Evolutionary conservation across 805 yeast genomes (phyloP).

Genomic region (Blastobotrys parvus): DNA sequence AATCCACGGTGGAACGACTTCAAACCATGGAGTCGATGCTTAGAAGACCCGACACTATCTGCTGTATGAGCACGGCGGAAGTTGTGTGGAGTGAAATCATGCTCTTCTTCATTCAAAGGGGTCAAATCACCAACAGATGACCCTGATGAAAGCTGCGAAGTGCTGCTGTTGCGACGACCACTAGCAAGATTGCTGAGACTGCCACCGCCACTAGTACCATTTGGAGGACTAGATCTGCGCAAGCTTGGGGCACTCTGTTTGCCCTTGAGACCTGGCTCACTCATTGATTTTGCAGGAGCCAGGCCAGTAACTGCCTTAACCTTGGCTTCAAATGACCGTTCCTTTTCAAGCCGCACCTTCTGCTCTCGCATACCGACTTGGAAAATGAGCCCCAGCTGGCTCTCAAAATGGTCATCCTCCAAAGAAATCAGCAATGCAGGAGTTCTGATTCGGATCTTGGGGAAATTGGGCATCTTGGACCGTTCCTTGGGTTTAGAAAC

Average conservation of each 20-base stretch:
- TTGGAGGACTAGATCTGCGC: neutral
- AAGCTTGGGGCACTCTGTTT: constrained; percentile 3
- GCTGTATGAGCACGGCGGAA: neutral
- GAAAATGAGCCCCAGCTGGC: constrained; percentile 54
- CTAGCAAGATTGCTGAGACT: neutral
- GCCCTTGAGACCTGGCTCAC: constrained; percentile 4
- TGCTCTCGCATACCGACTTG: constrained; percentile 55
- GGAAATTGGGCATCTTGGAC: constrained; percentile 23
- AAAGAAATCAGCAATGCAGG: constrained; percentile 51
- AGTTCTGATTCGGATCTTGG: constrained; percentile 48
- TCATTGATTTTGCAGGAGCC: constrained; percentile 7
- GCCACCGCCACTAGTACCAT: neutral
- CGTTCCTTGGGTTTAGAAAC: constrained; percentile 22
- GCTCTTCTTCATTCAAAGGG: neutral
- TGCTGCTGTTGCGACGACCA: neutral
- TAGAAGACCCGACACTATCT: neutral
- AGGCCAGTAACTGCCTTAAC: constrained; percentile 16
- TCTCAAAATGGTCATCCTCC: constrained; percentile 88
- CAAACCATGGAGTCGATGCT: neutral
- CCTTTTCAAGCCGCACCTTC: constrained; percentile 46
- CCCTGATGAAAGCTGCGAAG: neutral
- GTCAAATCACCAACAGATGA: neutral
- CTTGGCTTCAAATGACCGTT: constrained; percentile 33
- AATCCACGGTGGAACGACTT: neutral
- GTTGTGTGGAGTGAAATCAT: neutral